Conservation (phyloP, 345 rosid genomes). For the Erucastrum elatum region DNA sequence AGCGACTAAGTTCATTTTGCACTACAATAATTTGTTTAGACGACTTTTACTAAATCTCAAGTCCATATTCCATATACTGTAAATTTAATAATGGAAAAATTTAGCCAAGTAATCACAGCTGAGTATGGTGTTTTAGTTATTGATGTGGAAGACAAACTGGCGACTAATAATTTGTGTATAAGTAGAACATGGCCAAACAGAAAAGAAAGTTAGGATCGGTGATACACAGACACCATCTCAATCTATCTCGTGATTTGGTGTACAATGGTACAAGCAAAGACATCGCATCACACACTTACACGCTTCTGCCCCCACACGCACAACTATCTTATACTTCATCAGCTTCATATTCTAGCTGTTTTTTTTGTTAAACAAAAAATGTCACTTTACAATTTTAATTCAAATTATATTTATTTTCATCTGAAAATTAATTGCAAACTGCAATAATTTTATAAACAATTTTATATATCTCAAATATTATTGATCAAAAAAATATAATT, state of each 20-base stretch:
- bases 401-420: too few species aligned
- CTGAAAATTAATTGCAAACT: too few species aligned
- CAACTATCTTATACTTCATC: not conserved
- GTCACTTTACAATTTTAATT: too few species aligned
- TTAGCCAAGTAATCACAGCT: not conserved
- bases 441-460: too few species aligned
- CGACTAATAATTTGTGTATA: not conserved
- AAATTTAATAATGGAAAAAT: not conserved
- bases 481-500: too few species aligned
- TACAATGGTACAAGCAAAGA: slow-evolving; percentile 22
- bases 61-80: not conserved
- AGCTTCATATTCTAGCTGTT: too few species aligned
- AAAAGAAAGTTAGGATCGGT: slow-evolving; percentile 18
- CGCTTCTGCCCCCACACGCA: slow-evolving; percentile 20
- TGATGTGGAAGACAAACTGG: not conserved
- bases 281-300: slow-evolving; percentile 19
- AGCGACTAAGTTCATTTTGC: not conserved
- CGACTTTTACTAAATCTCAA: not conserved
- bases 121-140: not conserved
- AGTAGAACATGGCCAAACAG: not conserved
- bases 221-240: slow-evolving; percentile 13
- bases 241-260: slow-evolving; percentile 27
- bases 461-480: too few species aligned
- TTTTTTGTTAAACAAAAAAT: too few species aligned
- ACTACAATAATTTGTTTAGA: not conserved